Percentiles rank a stretch among this genome's conserved stretches.
Evolutionary conservation across 2,329 filamentous ascomycete species (phyloP).

Genomic region (Akanthomyces uredinophilus): DNA sequence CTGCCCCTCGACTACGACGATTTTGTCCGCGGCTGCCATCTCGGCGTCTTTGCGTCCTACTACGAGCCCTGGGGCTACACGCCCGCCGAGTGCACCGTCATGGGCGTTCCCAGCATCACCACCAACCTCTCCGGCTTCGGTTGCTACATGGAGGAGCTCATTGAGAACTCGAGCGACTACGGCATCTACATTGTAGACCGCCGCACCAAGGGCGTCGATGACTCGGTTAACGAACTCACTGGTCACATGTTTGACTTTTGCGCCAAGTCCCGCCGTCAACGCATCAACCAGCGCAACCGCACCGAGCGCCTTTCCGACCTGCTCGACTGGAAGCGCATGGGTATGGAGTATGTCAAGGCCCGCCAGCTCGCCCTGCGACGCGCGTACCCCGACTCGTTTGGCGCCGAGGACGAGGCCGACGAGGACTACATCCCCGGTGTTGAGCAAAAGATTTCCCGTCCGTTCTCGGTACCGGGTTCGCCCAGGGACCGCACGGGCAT

Average conservation of each 20-base stretch:
- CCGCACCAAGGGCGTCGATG: slow-evolving; percentile 89
- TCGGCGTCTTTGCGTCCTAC: slow-evolving; percentile 95
- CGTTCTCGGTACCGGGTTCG: slow-evolving; percentile 89
- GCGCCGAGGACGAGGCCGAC: slow-evolving; percentile 72
- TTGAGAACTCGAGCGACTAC: slow-evolving; percentile 96
- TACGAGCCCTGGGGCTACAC: slow-evolving; percentile 99
- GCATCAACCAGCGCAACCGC: slow-evolving; percentile 97
- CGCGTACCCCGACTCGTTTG: slow-evolving; percentile 85
- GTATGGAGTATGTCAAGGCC: slow-evolving; percentile 98
- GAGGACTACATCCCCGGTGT: slow-evolving; percentile 88
- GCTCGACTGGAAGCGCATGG: slow-evolving; percentile 99
- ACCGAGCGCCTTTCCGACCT: slow-evolving; percentile 93
- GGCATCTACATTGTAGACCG: slow-evolving; percentile 99
- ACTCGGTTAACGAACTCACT: slow-evolving; percentile 92
- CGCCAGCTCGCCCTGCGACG: slow-evolving; percentile 85
- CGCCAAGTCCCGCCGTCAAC: slow-evolving; percentile 86
- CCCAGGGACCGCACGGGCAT: slow-evolving; percentile 87
- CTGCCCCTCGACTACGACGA: slow-evolving; percentile 96
- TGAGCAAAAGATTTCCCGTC: slow-evolving; percentile 91
- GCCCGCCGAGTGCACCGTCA: slow-evolving; percentile 95
- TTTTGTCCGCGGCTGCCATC: slow-evolving; percentile 92
- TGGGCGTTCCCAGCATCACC: slow-evolving; percentile 97
- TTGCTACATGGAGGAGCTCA: slow-evolving; percentile 99
- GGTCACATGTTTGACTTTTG: slow-evolving; percentile 88
- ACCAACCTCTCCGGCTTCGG: slow-evolving; percentile 97